Evolutionary conservation across 768 basidiomycete species (phyloP), one percentile per base, ranked within the genome.

Genomic region (Mycena capillaripes): DNA sequence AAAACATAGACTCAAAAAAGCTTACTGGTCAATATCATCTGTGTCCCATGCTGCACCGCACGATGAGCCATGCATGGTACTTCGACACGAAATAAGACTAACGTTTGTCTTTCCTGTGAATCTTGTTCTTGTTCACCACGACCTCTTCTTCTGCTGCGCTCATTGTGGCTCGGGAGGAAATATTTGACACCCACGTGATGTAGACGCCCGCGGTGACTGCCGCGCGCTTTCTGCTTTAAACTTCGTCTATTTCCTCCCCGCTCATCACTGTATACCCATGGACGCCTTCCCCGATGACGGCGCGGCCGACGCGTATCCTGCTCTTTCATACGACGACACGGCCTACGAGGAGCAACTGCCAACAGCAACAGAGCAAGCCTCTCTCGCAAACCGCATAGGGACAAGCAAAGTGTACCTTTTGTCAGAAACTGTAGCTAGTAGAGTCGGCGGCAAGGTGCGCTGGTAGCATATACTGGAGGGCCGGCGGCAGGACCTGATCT

Each of bases 21-120:
- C 96, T 91, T 81, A 97, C 96, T 98, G 97, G 87, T 98, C 95
- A 82, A 98, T 96, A 77, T 98, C 97, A 81, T 98, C 97, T 52
- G 97, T 98, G 79, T 99, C 97, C 97, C 97, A 99, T 79, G 97
- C 97, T 98, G 75, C 66, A 76, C 66, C 58, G 73, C 38, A 10
- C 80, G 59, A 66, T 76, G 44, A 78, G 69, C 14, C 23, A 4
- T 19, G n/a, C 52, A 57, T 48, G 10, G 3, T 12, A 29, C 38
- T 2, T 16, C 38, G 10, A 29, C 46, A 12, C 23, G 25, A 30
- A 50, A 14, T 17, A 21, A 2, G 34, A 83, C 95, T 79, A 78
- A 97, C 97, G 97, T 84, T 99, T 99, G 10, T 98, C 97, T 80
- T 98, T 98, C 73, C 97, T 88, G 81, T 95, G 93, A 53, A 90